Evolutionary conservation across 768 basidiomycete species (phyloP), one percentile per base, ranked within the genome.

Genomic region (Tricholoma hemisulphureum): DNA sequence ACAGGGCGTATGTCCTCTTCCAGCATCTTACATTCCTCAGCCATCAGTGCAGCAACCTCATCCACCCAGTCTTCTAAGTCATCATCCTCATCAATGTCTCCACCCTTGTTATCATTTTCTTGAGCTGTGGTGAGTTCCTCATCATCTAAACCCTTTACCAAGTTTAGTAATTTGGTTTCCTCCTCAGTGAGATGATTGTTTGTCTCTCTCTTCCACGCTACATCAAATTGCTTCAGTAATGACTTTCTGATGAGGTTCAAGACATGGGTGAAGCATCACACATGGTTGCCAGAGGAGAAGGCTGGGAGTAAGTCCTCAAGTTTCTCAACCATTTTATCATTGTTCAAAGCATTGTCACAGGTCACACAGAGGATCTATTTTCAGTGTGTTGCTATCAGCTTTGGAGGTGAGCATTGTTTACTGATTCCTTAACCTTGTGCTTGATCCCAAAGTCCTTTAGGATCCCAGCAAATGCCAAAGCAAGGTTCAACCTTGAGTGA

Each of bases 141-240:
- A 28, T 31, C 8, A 10, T 55, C 20, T 2, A n/a, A 55, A 48
- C 8, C 29, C 13, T 11, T 29, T n/a, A 18, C n/a, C n/a, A 49
- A 16, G 34, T 6, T 46, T 37, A n/a, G 41, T 23, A 53, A 21
- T 4, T 2, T 6, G 20, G 23, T 18, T 9, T 61, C 58, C 16
- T 54, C 49, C 16, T 64, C 52, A 0, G 11, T 59, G 14, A 79
- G 73, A n/a, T 67, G 51, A 0, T 48, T 51, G 2, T 74, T 64
- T 75, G 78, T 77, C 0, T 37, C 62, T 53, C 76, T 69, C 41
- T 80, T 78, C 10, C 61, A 58, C 0, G 64, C 57, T 2, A 74
- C 72, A 58, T 79, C 18, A 7, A 54, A 54, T 20, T 54, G 35
- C 37, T 51, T 51, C n/a, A 51, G 9, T n/a, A 51, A 32, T 4